Evolutionary conservation across 2,329 filamentous ascomycete genomes (phyloP).

Genomic region (Colletotrichum lupini): DNA sequence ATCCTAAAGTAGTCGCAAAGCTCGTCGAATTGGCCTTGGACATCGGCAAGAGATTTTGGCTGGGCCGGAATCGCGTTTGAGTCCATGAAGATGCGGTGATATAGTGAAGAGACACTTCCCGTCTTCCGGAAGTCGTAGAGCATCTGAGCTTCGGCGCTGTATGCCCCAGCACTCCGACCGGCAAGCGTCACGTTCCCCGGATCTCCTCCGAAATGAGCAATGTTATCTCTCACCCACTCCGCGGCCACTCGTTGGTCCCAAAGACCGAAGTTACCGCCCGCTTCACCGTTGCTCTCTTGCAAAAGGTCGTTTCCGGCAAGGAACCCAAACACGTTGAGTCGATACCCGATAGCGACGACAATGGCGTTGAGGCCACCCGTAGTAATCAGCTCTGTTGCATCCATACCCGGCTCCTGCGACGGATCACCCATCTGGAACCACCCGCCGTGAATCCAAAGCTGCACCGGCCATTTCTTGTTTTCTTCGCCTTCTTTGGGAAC

Average conservation of each 20-base stretch:
- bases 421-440: constrained; percentile 60
- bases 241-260: constrained; percentile 61
- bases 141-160: constrained; percentile 54
- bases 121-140: constrained; percentile 47
- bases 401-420: constrained; percentile 52
- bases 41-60: constrained; percentile 50
- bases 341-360: constrained; percentile 58
- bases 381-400: constrained; percentile 55
- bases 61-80: constrained; percentile 59
- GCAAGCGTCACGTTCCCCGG: constrained; percentile 51
- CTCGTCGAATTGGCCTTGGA: constrained; percentile 55
- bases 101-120: constrained; percentile 36
- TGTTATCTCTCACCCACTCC: constrained; percentile 61
- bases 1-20: constrained; percentile 49
- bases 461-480: constrained; percentile 48
- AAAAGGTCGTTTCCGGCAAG: constrained; percentile 52
- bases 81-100: constrained; percentile 53
- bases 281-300: constrained; percentile 36
- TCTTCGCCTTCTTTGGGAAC: constrained; percentile 39
- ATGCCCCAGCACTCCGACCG: constrained; percentile 57
- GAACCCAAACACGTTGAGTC: constrained; percentile 60
- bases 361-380: constrained; percentile 50
- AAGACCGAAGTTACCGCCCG: constrained; percentile 51
- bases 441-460: constrained; percentile 57
- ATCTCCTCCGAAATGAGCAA: constrained; percentile 58